Base-by-base conservation (phyloP, 2,329 filamentous ascomycete species). In the Alternaria sp. region DNA sequence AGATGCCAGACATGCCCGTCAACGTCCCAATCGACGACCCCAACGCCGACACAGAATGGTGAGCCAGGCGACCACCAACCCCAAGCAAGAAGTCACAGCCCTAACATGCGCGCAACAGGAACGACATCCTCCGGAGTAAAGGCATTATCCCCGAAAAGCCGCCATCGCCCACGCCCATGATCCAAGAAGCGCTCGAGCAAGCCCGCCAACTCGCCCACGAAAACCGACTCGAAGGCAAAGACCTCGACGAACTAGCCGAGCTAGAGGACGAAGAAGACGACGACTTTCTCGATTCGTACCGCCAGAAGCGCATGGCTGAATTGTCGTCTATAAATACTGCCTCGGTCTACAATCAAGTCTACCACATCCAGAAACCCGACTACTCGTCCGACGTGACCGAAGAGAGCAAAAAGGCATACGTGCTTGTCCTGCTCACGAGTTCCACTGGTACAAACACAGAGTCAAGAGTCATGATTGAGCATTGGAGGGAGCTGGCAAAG, bases 1-100 rank as follows among this genome's bases (percentile, higher is more conserved):
- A 75, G 61, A 77, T 73, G 76, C 82, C 83, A 70, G 83, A 88
- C 66, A 82, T 86, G 80, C 86, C 85, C 39, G 82, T 89, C 64
- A 86, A 89, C 73, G 95, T 99, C 61, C 93, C 94, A 44, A 91
- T 99, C 68, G 93, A 96, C 76, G 90, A 98, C 76, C 94, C 94
- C 32, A 96, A 98, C 75, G 95, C 93, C 64, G 95, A 99, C 78
- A 99, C 95, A 65, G 95, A 99, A 89, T 99, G 95, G 95, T 94
- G 57, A 56, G 62, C 54, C 26, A 44, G 12, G 14, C 48, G 7
- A 36, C n/a, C 14, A 52, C 22, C 24, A 38, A 44, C 11, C 16
- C 16, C 8, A n/a, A 1, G 8, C 14, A 26, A 18, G 28, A 18
- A 12, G 5, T 18, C 1, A 46, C 22, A n/a, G 24, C 11, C 34